Evolutionary conservation across 1,139 yeast species (phyloP).

Genomic region (Magnusiomyces suaveolens): DNA sequence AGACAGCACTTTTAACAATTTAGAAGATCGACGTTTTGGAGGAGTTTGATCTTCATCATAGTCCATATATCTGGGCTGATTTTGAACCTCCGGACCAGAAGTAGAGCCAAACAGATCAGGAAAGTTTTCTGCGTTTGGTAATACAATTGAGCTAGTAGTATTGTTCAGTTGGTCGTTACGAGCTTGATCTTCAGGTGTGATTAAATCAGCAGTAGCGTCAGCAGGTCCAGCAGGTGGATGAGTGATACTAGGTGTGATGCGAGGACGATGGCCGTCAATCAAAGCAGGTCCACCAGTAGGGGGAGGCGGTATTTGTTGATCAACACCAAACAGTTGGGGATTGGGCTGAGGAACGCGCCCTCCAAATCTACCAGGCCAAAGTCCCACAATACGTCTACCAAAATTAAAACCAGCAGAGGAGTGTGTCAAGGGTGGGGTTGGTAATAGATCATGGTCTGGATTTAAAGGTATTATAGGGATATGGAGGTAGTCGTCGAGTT

Average conservation of each 20-base stretch:
- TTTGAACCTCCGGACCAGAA: background rate
- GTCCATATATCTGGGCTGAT: background rate
- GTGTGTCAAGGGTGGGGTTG: background rate
- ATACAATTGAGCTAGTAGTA: background rate
- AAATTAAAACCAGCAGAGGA: background rate
- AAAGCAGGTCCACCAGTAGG: background rate
- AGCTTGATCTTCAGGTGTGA: background rate
- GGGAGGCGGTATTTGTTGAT: background rate
- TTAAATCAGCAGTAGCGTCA: background rate
- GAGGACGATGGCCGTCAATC: background rate
- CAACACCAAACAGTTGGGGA: background rate
- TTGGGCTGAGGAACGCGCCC: background rate
- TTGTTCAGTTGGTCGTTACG: background rate
- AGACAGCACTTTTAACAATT: conserved; percentile 3
- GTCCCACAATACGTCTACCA: background rate
- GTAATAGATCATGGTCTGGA: background rate
- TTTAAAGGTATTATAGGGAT: background rate
- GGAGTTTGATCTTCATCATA: background rate
- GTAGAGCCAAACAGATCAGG: background rate
- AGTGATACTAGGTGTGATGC: background rate
- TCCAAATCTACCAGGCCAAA: background rate
- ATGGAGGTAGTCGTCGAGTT: conserved; percentile 10
- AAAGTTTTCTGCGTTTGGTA: background rate
- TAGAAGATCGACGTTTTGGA: background rate
- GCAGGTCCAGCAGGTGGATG: background rate